Conservation (phyloP, 768 basidiomycete genomes). For the Solioccasus polychromus region DNA sequence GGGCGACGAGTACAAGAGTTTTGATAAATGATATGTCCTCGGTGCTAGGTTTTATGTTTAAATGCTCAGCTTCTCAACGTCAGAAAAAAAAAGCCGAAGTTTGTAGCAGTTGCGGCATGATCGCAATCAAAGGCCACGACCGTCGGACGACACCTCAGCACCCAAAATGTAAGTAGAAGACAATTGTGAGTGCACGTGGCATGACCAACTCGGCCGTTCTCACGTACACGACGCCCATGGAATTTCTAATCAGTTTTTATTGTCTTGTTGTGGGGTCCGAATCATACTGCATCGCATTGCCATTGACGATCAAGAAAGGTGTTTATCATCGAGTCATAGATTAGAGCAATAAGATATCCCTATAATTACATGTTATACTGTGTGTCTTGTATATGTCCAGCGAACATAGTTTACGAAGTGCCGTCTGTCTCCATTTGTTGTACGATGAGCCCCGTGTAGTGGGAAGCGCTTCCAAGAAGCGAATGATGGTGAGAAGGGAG, state of each 20-base stretch:
- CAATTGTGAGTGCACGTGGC: background rate
- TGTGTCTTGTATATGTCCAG: background rate
- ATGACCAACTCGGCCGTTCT: too few relatives aligned
- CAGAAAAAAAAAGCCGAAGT: too few relatives aligned
- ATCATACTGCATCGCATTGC: too few relatives aligned
- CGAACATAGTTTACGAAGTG: background rate
- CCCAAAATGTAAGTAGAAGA: background rate
- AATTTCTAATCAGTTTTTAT: too few relatives aligned
- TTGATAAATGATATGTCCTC: too few relatives aligned
- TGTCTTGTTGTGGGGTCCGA: too few relatives aligned
- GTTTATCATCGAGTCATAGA: background rate
- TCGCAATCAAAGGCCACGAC: background rate
- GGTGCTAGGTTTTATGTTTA: too few relatives aligned
- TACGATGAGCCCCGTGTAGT: background rate
- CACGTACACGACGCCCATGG: too few relatives aligned
- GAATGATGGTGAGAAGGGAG: background rate
- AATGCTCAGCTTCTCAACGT: too few relatives aligned
- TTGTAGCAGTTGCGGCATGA: background rate
- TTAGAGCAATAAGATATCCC: background rate
- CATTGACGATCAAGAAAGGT: too few relatives aligned
- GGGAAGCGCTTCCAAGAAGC: background rate
- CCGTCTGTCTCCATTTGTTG: background rate
- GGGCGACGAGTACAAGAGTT: too few relatives aligned
- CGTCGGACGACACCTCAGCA: too few relatives aligned
- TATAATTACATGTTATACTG: slow-evolving; percentile 4